Evolutionary conservation across 352 stramenopile genomes (phyloP).

Genomic region (Pythium phragmiticola): DNA sequence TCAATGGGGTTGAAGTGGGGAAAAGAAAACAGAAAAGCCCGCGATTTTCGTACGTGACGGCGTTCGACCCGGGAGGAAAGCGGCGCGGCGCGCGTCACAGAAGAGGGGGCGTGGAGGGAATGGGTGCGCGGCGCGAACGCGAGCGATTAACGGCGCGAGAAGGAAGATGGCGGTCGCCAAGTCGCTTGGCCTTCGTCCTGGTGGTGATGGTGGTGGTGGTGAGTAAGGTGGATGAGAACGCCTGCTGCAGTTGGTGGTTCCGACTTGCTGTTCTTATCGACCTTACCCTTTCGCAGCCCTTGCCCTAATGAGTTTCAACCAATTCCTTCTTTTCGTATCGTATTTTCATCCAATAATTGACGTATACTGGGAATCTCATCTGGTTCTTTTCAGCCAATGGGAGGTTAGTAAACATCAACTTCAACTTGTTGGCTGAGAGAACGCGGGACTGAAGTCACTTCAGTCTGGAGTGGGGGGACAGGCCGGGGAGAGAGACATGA

Average conservation of each 20-base stretch:
- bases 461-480: neutral
- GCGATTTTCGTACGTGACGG: slow-evolving; percentile 17
- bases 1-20: slow-evolving; percentile 32
- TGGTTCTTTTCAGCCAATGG: slow-evolving; percentile 33
- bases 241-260: slow-evolving; percentile 31
- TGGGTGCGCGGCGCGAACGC: neutral
- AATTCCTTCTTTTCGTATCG: too few species aligned
- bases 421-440: slow-evolving; percentile 39
- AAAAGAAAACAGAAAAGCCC: slow-evolving; percentile 29
- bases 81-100: neutral
- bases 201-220: slow-evolving; percentile 11
- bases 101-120: neutral
- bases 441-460: slow-evolving; percentile 4
- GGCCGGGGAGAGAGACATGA: neutral
- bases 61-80: too few species aligned
- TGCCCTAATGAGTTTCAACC: neutral
- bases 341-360: neutral
- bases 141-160: slow-evolving; percentile 2
- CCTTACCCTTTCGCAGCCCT: slow-evolving; percentile 17
- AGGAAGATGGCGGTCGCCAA: neutral
- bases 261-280: slow-evolving; percentile 31
- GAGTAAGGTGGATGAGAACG: slow-evolving; percentile 1
- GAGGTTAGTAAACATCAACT: slow-evolving; percentile 20
- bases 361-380: neutral
- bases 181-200: neutral